A percentile compares a stretch with the other conserved stretches of the same genome.
Conservation (phyloP, 768 basidiomycete genomes). For the Pleurotus tuber-regium region DNA sequence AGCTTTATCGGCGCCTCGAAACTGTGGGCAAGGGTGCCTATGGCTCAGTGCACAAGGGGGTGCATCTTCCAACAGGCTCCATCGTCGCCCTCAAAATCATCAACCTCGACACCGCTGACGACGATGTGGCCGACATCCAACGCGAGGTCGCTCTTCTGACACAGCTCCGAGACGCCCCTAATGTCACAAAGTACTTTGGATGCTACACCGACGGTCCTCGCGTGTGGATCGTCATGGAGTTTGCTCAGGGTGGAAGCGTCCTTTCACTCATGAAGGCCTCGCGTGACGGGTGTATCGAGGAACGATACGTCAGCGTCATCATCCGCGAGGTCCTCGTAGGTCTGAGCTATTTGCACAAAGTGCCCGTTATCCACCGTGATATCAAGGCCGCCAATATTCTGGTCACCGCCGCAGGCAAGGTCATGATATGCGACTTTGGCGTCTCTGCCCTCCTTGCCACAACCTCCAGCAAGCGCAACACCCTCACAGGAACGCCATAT, state of each 20-base stretch:
- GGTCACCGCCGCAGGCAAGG: slow-evolving; percentile 82
- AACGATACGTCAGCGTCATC: slow-evolving; percentile 86
- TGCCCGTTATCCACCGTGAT: slow-evolving; percentile 94
- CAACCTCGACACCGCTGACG: slow-evolving; percentile 94
- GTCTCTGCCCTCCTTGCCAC: slow-evolving; percentile 90
- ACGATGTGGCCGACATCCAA: slow-evolving; percentile 96
- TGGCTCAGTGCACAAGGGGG: slow-evolving; percentile 92
- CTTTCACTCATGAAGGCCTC: slow-evolving; percentile 90
- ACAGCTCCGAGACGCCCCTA: slow-evolving; percentile 85
- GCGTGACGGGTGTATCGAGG: slow-evolving; percentile 74
- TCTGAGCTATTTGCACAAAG: slow-evolving; percentile 87
- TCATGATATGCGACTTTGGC: slow-evolving; percentile 97
- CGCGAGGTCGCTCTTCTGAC: slow-evolving; percentile 91
- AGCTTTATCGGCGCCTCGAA: slow-evolving; percentile 82
- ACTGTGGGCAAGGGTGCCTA: slow-evolving; percentile 96
- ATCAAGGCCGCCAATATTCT: slow-evolving; percentile 98
- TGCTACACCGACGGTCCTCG: slow-evolving; percentile 93
- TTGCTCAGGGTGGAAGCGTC: slow-evolving; percentile 93
- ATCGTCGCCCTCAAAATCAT: slow-evolving; percentile 98
- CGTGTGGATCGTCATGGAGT: slow-evolving; percentile 99
- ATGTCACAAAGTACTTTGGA: slow-evolving; percentile 95
- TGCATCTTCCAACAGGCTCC: slow-evolving; percentile 80
- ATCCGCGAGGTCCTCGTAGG: slow-evolving; percentile 86
- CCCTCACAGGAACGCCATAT: slow-evolving; percentile 94
- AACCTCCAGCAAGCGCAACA: slow-evolving; percentile 88